These are phyloP conservation scores for Colletotrichum salicis DNA, from an alignment of 2,329 filamentous ascomycete genomes.

Conservation along the genomic window DNA sequence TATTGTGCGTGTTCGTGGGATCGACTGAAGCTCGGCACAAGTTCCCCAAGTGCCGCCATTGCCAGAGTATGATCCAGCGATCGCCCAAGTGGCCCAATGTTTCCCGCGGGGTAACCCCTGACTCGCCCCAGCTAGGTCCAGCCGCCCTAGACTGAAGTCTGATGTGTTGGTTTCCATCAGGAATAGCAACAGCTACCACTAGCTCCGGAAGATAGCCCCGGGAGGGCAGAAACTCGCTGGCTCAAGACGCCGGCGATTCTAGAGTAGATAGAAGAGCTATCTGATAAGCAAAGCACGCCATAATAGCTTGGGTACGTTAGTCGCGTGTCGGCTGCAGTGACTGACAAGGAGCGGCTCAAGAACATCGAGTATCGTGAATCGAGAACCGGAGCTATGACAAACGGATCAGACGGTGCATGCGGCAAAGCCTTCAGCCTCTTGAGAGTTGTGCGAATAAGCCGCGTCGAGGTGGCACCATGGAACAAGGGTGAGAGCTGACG, in stretches of 20 bases:
- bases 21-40: constrained; percentile 6
- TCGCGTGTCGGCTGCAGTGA: background rate
- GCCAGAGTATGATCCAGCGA: constrained; percentile 8
- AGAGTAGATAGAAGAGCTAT: background rate
- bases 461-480: constrained; percentile 11
- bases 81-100: constrained; percentile 2
- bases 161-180: constrained; percentile 8
- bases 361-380: background rate
- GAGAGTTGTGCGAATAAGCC: constrained; percentile 11
- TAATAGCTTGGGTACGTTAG: background rate
- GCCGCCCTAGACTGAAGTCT: background rate
- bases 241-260: constrained; percentile 1
- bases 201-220: constrained; percentile 5
- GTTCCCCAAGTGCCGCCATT: constrained; percentile 19
- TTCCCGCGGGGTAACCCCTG: constrained; percentile 22
- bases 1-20: background rate
- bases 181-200: constrained; percentile 19
- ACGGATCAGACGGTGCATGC: background rate
- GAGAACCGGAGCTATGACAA: background rate
- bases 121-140: background rate
- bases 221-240: background rate
- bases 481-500: constrained; percentile 5
- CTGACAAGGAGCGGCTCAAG: background rate
- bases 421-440: constrained; percentile 6
- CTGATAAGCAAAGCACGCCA: background rate